phyloP scores from a whole-genome alignment of 208 protist genomes.

The Acanthamoeba culbertsoni region DNA sequence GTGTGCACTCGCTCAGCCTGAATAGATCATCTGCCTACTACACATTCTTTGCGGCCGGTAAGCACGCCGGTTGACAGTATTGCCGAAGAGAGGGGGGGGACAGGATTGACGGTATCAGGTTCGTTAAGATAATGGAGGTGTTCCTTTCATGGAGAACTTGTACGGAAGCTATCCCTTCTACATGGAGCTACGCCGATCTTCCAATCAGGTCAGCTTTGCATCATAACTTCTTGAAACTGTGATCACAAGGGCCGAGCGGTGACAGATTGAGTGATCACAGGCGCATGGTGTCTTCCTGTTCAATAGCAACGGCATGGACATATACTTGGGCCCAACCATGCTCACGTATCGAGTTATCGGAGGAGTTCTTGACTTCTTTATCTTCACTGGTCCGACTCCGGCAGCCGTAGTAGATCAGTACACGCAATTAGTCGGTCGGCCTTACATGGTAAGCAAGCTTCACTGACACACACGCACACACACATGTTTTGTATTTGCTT shows the following conservation, averaged over 20 bases:
- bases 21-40: slow-evolving; percentile 43
- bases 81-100: too few relatives aligned
- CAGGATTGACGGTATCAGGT: too few relatives aligned
- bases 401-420: slow-evolving; percentile 80
- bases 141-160: slow-evolving; percentile 50
- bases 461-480: too few relatives aligned
- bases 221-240: not conserved
- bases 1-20: slow-evolving; percentile 56
- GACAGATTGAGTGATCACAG: not conserved
- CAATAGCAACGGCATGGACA: slow-evolving; percentile 86
- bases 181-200: slow-evolving; percentile 59
- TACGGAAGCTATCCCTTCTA: slow-evolving; percentile 85
- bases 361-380: slow-evolving; percentile 78
- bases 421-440: slow-evolving; percentile 78
- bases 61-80: not conserved
- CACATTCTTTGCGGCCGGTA: slow-evolving; percentile 1
- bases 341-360: slow-evolving; percentile 80
- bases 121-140: not conserved
- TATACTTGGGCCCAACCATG: slow-evolving; percentile 40
- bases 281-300: slow-evolving; percentile 81
- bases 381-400: slow-evolving; percentile 82
- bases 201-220: not conserved
- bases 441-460: slow-evolving; percentile 75
- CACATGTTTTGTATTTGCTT: not conserved
- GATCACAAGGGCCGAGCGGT: not conserved